Conservation (phyloP, 2,329 filamentous ascomycete species). For the Macrophomina tecta region DNA sequence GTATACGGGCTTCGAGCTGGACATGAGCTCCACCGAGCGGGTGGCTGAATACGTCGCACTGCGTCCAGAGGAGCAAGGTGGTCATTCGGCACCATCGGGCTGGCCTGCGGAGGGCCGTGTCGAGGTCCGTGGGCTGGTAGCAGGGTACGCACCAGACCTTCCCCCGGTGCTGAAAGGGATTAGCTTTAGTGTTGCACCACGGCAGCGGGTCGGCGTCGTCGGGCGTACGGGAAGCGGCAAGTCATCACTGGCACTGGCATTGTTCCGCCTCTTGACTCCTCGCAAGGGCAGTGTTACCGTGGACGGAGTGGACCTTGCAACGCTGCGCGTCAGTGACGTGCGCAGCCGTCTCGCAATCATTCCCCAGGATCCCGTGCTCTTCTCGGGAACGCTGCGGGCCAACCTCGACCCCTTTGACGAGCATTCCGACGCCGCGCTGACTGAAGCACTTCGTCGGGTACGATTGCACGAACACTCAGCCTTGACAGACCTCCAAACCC, state of each 20-base stretch:
- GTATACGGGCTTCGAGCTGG: slow-evolving; percentile 13
- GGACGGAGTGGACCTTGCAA: slow-evolving; percentile 48
- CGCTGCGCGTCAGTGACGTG: slow-evolving; percentile 51
- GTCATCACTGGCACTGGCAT: slow-evolving; percentile 46
- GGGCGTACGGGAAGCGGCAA: slow-evolving; percentile 60
- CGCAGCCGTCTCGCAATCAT: slow-evolving; percentile 59
- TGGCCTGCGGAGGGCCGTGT: slow-evolving; percentile 54
- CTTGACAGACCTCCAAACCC: not conserved
- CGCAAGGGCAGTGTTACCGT: slow-evolving; percentile 50
- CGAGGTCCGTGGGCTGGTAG: slow-evolving; percentile 51
- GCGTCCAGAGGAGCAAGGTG: not conserved
- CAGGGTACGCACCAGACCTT: slow-evolving; percentile 47
- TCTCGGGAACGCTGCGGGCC: slow-evolving; percentile 50
- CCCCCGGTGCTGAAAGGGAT: slow-evolving; percentile 35
- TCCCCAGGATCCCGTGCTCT: slow-evolving; percentile 61
- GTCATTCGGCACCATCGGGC: slow-evolving; percentile 28
- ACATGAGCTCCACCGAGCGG: slow-evolving; percentile 25
- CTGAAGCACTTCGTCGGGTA: slow-evolving; percentile 30
- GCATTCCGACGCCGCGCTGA: slow-evolving; percentile 30
- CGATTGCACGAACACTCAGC: slow-evolving; percentile 55
- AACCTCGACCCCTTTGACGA: slow-evolving; percentile 43
- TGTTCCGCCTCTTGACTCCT: slow-evolving; percentile 50
- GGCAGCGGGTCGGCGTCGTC: slow-evolving; percentile 59
- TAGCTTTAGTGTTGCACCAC: slow-evolving; percentile 43
- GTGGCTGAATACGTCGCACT: slow-evolving; percentile 20